These are phyloP conservation scores for Durusdinium trenchii DNA, from an alignment of 73 alveolate genomes.

Conservation along the genomic window DNA sequence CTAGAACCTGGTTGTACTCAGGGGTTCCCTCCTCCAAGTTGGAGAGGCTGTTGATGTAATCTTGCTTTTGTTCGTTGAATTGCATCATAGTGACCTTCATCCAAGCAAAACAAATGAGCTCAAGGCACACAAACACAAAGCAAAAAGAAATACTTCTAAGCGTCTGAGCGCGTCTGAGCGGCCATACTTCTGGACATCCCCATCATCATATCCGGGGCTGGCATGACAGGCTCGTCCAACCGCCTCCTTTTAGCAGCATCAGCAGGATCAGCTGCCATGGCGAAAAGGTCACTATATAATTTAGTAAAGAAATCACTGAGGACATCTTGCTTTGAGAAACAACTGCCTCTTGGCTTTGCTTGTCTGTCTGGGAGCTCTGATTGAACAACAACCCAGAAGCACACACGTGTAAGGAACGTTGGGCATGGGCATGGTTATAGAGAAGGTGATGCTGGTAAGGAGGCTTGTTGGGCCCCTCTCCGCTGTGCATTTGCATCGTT, in stretches of 20 bases:
- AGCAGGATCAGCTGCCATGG: background rate
- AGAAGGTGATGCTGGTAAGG: too few species aligned
- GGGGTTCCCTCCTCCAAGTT: conserved; percentile 75
- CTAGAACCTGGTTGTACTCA: conserved; percentile 36
- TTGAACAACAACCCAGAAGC: too few species aligned
- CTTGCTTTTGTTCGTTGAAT: conserved; percentile 95
- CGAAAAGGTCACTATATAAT: background rate
- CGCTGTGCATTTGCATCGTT: too few species aligned
- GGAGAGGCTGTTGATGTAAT: conserved; percentile 64
- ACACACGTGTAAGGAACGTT: too few species aligned
- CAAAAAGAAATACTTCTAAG: background rate
- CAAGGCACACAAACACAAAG: background rate
- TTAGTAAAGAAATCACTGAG: too few species aligned
- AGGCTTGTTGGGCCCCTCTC: too few species aligned
- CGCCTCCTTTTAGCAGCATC: conserved; percentile 65
- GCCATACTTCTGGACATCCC: conserved; percentile 79
- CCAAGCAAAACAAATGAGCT: background rate
- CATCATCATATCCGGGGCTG: conserved; percentile 95
- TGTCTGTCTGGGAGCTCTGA: too few species aligned
- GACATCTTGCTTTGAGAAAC: too few species aligned
- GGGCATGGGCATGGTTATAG: too few species aligned
- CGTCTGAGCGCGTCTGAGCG: background rate
- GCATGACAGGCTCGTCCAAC: conserved; percentile 82
- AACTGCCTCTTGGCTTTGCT: too few species aligned
- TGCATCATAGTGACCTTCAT: conserved; percentile 87